Evolutionary conservation across 148 eudicot species (phyloP).

Genomic region (Rhododendron kiyosumense): DNA sequence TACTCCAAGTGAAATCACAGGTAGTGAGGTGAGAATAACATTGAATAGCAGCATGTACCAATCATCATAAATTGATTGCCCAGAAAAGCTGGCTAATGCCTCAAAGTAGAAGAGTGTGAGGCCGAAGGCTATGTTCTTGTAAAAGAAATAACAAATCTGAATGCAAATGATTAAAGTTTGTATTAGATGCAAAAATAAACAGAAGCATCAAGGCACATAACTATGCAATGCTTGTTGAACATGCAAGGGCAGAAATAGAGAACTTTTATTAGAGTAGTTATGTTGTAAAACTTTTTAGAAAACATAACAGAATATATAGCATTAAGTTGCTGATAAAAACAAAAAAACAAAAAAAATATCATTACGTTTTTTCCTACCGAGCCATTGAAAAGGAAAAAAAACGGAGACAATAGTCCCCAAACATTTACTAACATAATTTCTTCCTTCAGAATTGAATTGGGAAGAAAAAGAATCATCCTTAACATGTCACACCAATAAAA

Average conservation of each 20-base stretch:
- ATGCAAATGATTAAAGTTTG: slow-evolving; percentile 8
- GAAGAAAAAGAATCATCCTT: not conserved
- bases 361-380: not conserved
- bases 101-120: slow-evolving; percentile 81
- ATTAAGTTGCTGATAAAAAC: too few species aligned
- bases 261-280: not conserved
- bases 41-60: slow-evolving; percentile 72
- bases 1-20: slow-evolving; percentile 74
- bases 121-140: slow-evolving; percentile 79
- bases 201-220: not conserved
- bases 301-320: not conserved
- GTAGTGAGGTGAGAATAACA: slow-evolving; percentile 35
- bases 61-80: slow-evolving; percentile 68
- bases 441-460: too few species aligned
- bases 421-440: too few species aligned
- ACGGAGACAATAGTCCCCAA: too few species aligned
- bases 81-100: slow-evolving; percentile 67
- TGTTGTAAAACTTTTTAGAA: not conserved
- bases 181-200: not conserved
- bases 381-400: too few species aligned
- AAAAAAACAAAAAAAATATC: not conserved
- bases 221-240: not conserved
- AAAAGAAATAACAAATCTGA: slow-evolving; percentile 78
- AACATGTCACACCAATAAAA: too few species aligned
- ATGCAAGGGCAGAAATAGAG: not conserved